A percentile compares a stretch with the other conserved stretches of the same genome.
These are phyloP conservation scores for Tuber microsphaerosporum DNA, from an alignment of 495 filamentous ascomycete genomes.

Conservation along the genomic window DNA sequence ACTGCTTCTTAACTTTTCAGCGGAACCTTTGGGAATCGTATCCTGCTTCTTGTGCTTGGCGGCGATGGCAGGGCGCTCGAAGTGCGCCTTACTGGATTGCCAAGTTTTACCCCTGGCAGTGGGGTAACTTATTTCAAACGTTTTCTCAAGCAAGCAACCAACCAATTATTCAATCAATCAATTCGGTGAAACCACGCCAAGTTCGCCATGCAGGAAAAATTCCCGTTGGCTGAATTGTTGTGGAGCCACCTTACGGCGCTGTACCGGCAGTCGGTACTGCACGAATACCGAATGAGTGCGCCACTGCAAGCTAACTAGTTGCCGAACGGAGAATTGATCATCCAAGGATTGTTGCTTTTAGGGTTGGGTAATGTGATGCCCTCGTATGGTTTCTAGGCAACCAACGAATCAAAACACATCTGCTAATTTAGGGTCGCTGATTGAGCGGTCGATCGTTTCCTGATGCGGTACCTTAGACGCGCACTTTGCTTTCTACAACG, in stretches of 20 bases:
- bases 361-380: not conserved
- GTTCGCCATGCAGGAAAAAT: not conserved
- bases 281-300: not conserved
- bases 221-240: not conserved
- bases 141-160: not conserved
- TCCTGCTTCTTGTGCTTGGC: not conserved
- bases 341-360: not conserved
- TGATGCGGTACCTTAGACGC: not conserved
- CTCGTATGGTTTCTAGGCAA: too few relatives aligned
- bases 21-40: not conserved
- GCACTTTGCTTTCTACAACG: not conserved
- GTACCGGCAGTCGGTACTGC: not conserved
- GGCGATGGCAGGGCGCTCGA: not conserved
- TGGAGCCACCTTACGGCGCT: not conserved
- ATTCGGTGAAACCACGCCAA: not conserved
- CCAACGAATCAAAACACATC: too few relatives aligned
- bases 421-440: not conserved
- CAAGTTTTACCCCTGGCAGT: not conserved
- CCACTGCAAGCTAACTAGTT: not conserved
- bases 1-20: too few relatives aligned
- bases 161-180: not conserved
- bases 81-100: not conserved
- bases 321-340: not conserved
- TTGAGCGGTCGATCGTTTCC: not conserved
- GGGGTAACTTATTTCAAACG: not conserved